phyloP scores from a whole-genome alignment of 140 eudicot species.

The Anethum foeniculum region DNA sequence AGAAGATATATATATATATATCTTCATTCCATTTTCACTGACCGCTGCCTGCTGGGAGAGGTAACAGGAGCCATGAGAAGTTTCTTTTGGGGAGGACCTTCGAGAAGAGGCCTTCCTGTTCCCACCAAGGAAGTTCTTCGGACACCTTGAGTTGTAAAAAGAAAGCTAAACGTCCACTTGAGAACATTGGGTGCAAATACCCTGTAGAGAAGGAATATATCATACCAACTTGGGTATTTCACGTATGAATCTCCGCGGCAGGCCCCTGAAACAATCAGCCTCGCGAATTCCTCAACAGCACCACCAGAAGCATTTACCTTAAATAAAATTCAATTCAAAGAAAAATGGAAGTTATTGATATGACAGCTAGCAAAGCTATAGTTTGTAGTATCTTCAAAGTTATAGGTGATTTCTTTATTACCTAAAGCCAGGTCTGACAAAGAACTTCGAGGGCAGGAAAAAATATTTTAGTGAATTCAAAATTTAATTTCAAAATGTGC shows the following conservation, averaged over 20 bases:
- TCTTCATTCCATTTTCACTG: slow-evolving; percentile 15
- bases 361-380: not conserved
- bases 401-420: not conserved
- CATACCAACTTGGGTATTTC: slow-evolving; percentile 86
- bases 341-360: not conserved
- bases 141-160: slow-evolving; percentile 34
- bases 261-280: slow-evolving; percentile 73
- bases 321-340: not conserved
- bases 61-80: slow-evolving; percentile 15
- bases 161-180: slow-evolving; percentile 68
- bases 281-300: slow-evolving; percentile 65
- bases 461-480: not conserved
- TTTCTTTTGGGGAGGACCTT: slow-evolving; percentile 38
- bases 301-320: slow-evolving; percentile 61
- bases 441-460: not conserved
- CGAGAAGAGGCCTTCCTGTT: slow-evolving; percentile 57
- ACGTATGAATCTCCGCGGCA: slow-evolving; percentile 75
- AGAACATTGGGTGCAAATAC: slow-evolving; percentile 75
- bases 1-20: not conserved
- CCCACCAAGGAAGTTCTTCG: slow-evolving; percentile 58
- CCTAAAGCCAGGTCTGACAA: not conserved
- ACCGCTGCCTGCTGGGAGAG: slow-evolving; percentile 24
- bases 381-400: not conserved
- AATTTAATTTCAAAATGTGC: not conserved
- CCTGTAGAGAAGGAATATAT: slow-evolving; percentile 65